These are phyloP conservation scores for Sarcodon aspratus DNA, from an alignment of 768 basidiomycete genomes.

Conservation along the genomic window DNA sequence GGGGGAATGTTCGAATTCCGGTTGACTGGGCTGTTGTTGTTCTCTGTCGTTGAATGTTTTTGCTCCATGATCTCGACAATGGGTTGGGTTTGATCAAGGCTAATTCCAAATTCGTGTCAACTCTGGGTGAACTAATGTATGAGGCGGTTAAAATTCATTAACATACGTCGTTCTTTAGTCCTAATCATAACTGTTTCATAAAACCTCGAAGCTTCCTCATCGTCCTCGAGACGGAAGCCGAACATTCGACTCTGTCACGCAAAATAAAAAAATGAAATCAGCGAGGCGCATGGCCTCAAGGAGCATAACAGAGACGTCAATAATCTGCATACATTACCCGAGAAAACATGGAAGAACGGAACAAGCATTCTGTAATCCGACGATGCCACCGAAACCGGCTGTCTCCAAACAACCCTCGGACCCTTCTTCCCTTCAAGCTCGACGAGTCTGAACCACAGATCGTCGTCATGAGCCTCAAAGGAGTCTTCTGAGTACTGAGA, in stretches of 20 bases:
- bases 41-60: slow-evolving; percentile 16
- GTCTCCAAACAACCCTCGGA: slow-evolving; percentile 46
- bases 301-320: background rate
- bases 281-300: background rate
- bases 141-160: background rate
- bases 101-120: slow-evolving; percentile 10
- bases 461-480: slow-evolving; percentile 1
- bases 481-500: background rate
- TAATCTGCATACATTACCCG: slow-evolving; percentile 56
- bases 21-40: slow-evolving; percentile 11
- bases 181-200: slow-evolving; percentile 49
- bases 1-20: slow-evolving; percentile 11
- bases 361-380: slow-evolving; percentile 74
- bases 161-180: slow-evolving; percentile 25
- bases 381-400: slow-evolving; percentile 39
- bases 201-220: slow-evolving; percentile 45
- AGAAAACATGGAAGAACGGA: slow-evolving; percentile 88
- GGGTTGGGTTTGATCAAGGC: slow-evolving; percentile 10
- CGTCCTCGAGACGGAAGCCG: slow-evolving; percentile 48
- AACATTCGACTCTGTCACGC: slow-evolving; percentile 29
- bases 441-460: slow-evolving; percentile 55
- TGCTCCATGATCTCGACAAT: slow-evolving; percentile 17
- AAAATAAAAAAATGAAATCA: slow-evolving; percentile 10
- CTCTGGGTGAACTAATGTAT: slow-evolving; percentile 1
- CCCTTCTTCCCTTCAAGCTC: slow-evolving; percentile 31